Conservation (phyloP, 345 rosid species). For the Cardamine occulta region DNA sequence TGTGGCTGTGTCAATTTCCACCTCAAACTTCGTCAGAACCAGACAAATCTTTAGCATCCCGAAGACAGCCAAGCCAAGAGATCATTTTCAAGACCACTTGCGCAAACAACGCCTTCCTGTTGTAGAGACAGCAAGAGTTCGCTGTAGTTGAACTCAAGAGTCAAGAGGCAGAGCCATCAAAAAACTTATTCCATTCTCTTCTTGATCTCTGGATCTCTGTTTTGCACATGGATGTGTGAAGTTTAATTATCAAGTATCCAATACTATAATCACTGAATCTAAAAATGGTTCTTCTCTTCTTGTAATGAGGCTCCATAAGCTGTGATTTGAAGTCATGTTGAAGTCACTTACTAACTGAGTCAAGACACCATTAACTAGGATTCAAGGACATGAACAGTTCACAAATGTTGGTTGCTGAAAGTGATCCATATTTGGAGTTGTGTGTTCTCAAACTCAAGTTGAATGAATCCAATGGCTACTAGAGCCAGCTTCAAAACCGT, state of each 20-base stretch:
- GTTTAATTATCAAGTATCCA: neutral
- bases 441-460: neutral
- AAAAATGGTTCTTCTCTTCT: neutral
- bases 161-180: neutral
- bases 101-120: constrained; percentile 5
- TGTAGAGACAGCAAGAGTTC: neutral
- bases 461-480: neutral
- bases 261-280: neutral
- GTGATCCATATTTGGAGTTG: constrained; percentile 2
- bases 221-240: neutral
- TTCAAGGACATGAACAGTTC: neutral
- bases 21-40: constrained; percentile 14
- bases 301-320: neutral
- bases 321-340: neutral
- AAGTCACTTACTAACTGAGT: neutral
- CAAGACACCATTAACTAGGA: neutral
- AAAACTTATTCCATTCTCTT: neutral
- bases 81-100: constrained; percentile 15
- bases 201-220: neutral
- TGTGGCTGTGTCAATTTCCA: constrained; percentile 21
- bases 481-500: neutral
- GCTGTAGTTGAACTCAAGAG: constrained; percentile 5
- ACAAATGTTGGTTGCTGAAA: neutral
- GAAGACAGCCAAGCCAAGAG: constrained; percentile 13
- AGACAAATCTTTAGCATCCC: constrained; percentile 28